Conservation (phyloP, 805 yeast genomes). For the Huiozyma naganishii region DNA sequence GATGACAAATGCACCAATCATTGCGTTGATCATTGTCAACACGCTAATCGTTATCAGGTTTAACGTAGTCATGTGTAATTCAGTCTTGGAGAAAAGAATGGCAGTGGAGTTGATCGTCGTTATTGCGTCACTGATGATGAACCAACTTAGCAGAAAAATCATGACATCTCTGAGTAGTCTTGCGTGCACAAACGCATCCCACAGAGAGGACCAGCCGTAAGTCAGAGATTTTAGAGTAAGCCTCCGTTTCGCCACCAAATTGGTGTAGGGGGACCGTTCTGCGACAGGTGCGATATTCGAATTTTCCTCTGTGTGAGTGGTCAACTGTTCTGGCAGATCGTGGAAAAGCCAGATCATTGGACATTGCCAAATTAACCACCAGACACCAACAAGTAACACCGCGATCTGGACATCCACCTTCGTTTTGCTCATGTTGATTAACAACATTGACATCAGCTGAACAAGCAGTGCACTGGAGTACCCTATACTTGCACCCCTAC, state of each 20-base stretch:
- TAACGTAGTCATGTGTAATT: conserved; percentile 57
- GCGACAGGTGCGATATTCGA: background rate
- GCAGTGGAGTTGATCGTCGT: conserved; percentile 77
- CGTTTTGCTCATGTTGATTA: conserved; percentile 25
- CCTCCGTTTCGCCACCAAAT: background rate
- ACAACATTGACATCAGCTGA: conserved; percentile 46
- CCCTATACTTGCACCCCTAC: conserved; percentile 62
- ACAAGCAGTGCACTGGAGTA: conserved; percentile 59
- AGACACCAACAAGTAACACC: conserved; percentile 51
- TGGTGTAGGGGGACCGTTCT: background rate
- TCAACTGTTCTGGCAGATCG: conserved; percentile 11
- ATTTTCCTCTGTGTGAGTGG: background rate
- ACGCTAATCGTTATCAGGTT: conserved; percentile 56
- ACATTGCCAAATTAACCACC: conserved; percentile 69
- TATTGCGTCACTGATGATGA: conserved; percentile 60
- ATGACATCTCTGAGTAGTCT: conserved; percentile 51
- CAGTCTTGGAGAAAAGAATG: conserved; percentile 61
- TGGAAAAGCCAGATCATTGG: conserved; percentile 43
- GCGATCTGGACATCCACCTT: conserved; percentile 40
- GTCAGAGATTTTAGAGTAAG: conserved; percentile 15
- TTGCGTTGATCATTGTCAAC: conserved; percentile 55
- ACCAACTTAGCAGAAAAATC: conserved; percentile 65
- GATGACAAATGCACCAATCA: conserved; percentile 49
- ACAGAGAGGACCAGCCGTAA: conserved; percentile 55
- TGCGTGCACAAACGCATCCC: conserved; percentile 47